Percentiles rank a stretch among this genome's conserved stretches.
phyloP scores from a whole-genome alignment of 1,284 basidiomycete species.

The Athelia sp. region DNA sequence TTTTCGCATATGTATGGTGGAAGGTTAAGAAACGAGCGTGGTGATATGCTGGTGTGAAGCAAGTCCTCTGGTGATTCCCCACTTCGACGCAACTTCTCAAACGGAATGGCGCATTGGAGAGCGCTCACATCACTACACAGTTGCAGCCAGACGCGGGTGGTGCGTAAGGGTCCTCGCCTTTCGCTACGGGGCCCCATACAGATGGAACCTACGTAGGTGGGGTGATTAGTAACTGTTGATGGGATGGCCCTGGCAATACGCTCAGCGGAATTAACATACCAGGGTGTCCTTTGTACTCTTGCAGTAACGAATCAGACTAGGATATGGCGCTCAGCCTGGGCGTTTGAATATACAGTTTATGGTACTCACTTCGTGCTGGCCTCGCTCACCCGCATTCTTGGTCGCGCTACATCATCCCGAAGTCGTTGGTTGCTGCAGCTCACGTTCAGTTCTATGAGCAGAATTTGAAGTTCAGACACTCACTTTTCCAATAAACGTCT shows the following conservation, averaged over 20 bases:
- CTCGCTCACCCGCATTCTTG: constrained; percentile 86
- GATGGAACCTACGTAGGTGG: constrained; percentile 61
- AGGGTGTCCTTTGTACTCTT: constrained; percentile 87
- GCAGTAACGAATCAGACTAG: constrained; percentile 88
- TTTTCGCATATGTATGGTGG: no score
- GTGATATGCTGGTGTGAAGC: no score
- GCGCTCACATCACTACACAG: constrained; percentile 49
- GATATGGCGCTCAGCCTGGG: constrained; percentile 51
- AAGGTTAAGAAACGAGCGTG: no score
- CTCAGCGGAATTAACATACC: constrained; percentile 36
- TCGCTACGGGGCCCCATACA: constrained; percentile 90
- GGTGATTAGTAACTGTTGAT: not conserved
- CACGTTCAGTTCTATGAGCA: not conserved
- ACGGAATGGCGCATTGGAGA: not conserved
- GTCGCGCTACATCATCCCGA: constrained; percentile 84
- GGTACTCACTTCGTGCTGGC: constrained; percentile 77
- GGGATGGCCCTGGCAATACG: constrained; percentile 10
- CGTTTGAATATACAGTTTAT: constrained; percentile 39
- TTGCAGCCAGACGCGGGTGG: constrained; percentile 66
- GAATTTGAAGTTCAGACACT: not conserved
- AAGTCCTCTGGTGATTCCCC: no score
- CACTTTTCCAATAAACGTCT: constrained; percentile 83
- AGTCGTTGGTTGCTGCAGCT: constrained; percentile 69
- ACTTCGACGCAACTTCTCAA: no score
- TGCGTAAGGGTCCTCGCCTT: constrained; percentile 86